These are phyloP conservation scores for Auricularia cornea DNA, from an alignment of 768 basidiomycete genomes.

Conservation along the genomic window DNA sequence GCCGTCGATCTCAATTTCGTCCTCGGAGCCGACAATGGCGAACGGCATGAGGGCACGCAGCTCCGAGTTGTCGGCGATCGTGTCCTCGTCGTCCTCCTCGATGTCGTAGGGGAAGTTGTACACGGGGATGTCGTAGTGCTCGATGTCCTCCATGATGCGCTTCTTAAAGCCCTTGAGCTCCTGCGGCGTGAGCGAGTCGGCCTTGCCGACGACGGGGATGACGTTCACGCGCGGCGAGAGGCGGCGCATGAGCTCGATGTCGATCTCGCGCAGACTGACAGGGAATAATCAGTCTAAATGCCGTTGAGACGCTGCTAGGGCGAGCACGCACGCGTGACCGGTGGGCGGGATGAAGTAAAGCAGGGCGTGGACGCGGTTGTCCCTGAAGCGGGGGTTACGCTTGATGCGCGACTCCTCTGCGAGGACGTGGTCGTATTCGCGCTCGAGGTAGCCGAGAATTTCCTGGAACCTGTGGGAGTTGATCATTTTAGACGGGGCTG, in stretches of 20 bases:
- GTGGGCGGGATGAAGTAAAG: slow-evolving; percentile 98
- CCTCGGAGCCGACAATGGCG: slow-evolving; percentile 94
- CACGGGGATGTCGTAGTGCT: slow-evolving; percentile 94
- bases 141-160: slow-evolving; percentile 95
- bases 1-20: slow-evolving; percentile 90
- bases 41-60: slow-evolving; percentile 83
- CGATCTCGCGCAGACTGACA: slow-evolving; percentile 79
- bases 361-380: slow-evolving; percentile 93
- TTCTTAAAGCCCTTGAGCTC: slow-evolving; percentile 96
- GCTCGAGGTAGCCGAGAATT: slow-evolving; percentile 92
- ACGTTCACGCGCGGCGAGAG: slow-evolving; percentile 97
- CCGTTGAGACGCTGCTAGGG: neutral
- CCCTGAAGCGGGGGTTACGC: slow-evolving; percentile 98
- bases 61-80: slow-evolving; percentile 94
- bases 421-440: slow-evolving; percentile 98
- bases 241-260: slow-evolving; percentile 97
- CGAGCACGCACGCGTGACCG: slow-evolving; percentile 52
- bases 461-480: slow-evolving; percentile 71
- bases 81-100: slow-evolving; percentile 99
- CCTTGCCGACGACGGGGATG: slow-evolving; percentile 92
- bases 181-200: slow-evolving; percentile 87
- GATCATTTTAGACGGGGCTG: neutral
- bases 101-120: slow-evolving; percentile 99
- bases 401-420: slow-evolving; percentile 99
- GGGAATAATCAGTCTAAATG: neutral